phyloP scores from a whole-genome alignment of 768 basidiomycete species.

The Lactarius tabidus region DNA sequence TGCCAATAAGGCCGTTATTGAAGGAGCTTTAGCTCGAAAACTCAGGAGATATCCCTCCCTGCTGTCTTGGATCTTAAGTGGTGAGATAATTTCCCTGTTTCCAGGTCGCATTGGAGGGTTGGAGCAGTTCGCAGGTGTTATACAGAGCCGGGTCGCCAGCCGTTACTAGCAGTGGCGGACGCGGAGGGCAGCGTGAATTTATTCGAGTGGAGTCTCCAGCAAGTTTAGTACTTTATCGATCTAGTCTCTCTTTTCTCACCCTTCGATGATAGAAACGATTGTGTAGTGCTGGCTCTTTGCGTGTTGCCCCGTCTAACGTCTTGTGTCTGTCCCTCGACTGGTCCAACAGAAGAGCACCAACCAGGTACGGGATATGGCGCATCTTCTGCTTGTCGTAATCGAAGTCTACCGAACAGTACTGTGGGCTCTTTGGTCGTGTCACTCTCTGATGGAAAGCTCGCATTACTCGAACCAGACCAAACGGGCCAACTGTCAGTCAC shows the following conservation, averaged over 20 bases:
- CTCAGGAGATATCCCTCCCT: slow-evolving; percentile 68
- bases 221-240: slow-evolving; percentile 37
- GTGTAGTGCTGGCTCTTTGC: slow-evolving; percentile 39
- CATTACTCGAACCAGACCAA: slow-evolving; percentile 52
- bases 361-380: slow-evolving; percentile 38
- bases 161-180: slow-evolving; percentile 71
- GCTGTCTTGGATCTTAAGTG: slow-evolving; percentile 96
- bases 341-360: slow-evolving; percentile 63
- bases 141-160: slow-evolving; percentile 37
- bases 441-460: slow-evolving; percentile 72
- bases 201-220: slow-evolving; percentile 48
- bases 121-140: slow-evolving; percentile 50
- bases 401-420: slow-evolving; percentile 34
- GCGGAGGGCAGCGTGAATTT: slow-evolving; percentile 78
- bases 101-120: not conserved
- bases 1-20: not conserved
- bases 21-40: slow-evolving; percentile 39
- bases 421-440: slow-evolving; percentile 69
- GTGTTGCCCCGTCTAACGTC: slow-evolving; percentile 48
- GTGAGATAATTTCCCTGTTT: slow-evolving; percentile 38
- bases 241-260: not conserved
- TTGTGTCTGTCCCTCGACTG: slow-evolving; percentile 93
- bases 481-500: slow-evolving; percentile 42
- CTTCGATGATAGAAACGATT: slow-evolving; percentile 31
- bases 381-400: not conserved